These are phyloP conservation scores for Onygenales sp. DNA, from an alignment of 2,329 filamentous ascomycete genomes.

Conservation along the genomic window DNA sequence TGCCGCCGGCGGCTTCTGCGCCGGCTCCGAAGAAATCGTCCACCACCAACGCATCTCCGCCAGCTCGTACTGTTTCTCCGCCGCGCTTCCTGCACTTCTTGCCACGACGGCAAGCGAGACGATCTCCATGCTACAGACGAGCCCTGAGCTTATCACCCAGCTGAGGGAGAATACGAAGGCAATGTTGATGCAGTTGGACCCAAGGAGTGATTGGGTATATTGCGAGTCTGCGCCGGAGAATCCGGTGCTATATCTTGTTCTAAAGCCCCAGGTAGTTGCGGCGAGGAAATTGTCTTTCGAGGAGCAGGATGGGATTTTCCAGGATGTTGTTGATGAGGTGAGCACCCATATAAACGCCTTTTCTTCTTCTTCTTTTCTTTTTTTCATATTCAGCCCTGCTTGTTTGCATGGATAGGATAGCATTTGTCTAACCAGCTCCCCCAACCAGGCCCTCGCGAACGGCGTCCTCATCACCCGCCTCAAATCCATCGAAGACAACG, in stretches of 20 bases:
- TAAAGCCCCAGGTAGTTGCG: constrained; percentile 75
- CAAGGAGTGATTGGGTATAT: constrained; percentile 82
- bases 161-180: constrained; percentile 78
- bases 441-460: constrained; percentile 65
- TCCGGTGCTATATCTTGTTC: constrained; percentile 69
- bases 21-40: constrained; percentile 81
- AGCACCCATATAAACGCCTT: constrained; percentile 17
- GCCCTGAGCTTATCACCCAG: constrained; percentile 68
- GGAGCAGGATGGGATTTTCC: constrained; percentile 76
- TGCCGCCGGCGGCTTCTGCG: constrained; percentile 91
- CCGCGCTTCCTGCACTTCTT: constrained; percentile 83
- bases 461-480: constrained; percentile 81
- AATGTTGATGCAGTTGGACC: constrained; percentile 81
- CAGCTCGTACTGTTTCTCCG: constrained; percentile 89
- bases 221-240: constrained; percentile 78
- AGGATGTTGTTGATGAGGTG: constrained; percentile 96
- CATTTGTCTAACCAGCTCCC: not conserved
- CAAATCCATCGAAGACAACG: constrained; percentile 64
- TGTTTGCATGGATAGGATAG: not conserved
- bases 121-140: constrained; percentile 73
- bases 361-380: not conserved
- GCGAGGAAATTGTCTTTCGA: constrained; percentile 57
- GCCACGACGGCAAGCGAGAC: constrained; percentile 95
- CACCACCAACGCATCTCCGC: constrained; percentile 93
- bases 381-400: not conserved